A percentile compares a stretch with the other conserved stretches of the same genome.
Evolutionary conservation across 2,329 filamentous ascomycete genomes (phyloP).

Genomic region (Penicillium crustosum): DNA sequence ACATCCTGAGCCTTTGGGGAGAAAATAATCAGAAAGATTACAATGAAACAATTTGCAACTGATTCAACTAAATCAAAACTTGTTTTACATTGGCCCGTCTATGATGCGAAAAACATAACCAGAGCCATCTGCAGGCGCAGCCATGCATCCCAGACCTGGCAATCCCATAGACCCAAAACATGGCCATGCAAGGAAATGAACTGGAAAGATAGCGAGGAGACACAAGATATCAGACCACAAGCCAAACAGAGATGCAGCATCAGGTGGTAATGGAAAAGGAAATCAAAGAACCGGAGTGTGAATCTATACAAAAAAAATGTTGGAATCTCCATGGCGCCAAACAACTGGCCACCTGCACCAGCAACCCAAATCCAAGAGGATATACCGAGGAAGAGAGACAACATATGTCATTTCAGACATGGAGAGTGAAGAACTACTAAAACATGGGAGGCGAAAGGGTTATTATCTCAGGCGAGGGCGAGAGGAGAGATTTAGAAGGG

Average conservation of each 20-base stretch:
- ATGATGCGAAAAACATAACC: conserved; percentile 38
- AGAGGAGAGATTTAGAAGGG: conserved; percentile 46
- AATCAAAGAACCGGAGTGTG: conserved; percentile 31
- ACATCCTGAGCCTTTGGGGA: not conserved
- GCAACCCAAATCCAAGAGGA: conserved; percentile 34
- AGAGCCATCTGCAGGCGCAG: conserved; percentile 29
- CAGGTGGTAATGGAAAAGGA: conserved; percentile 26
- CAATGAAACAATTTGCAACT: not conserved
- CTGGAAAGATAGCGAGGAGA: conserved; percentile 16
- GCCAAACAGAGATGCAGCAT: conserved; percentile 21
- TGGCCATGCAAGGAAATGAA: conserved; percentile 27
- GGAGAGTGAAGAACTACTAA: conserved; percentile 47
- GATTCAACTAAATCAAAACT: conserved; percentile 14
- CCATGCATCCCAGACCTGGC: conserved; percentile 28
- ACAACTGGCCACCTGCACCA: conserved; percentile 37
- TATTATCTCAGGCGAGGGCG: conserved; percentile 26
- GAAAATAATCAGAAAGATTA: not conserved
- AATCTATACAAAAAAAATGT: conserved; percentile 41
- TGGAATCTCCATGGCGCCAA: conserved; percentile 40
- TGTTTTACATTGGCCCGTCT: conserved; percentile 44
- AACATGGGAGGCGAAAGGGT: conserved; percentile 39
- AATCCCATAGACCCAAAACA: conserved; percentile 25
- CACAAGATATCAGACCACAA: conserved; percentile 24
- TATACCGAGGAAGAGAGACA: conserved; percentile 33
- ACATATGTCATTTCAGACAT: conserved; percentile 34